Conservation (phyloP, 805 yeast species). For the Wickerhamiella shivajii region DNA sequence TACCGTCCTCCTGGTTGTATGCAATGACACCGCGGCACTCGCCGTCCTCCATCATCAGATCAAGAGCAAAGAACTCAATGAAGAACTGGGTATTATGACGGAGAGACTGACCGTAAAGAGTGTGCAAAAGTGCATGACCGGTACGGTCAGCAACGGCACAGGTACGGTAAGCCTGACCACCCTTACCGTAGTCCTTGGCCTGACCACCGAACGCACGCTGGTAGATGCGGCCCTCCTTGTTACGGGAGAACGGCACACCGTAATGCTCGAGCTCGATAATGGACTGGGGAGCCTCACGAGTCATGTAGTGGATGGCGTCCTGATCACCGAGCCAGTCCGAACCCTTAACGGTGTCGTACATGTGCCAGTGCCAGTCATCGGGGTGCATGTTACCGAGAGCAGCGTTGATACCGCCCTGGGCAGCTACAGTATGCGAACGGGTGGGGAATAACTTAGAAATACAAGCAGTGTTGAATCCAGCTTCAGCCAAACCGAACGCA, state of each 20-base stretch:
- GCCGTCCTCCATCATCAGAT: slow-evolving; percentile 86
- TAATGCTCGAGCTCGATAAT: slow-evolving; percentile 94
- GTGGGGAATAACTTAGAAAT: slow-evolving; percentile 94
- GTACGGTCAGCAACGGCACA: slow-evolving; percentile 99
- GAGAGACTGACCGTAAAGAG: slow-evolving; percentile 89
- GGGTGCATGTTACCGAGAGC: slow-evolving; percentile 97
- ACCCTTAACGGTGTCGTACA: slow-evolving; percentile 98
- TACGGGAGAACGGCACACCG: slow-evolving; percentile 97
- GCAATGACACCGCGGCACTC: slow-evolving; percentile 95
- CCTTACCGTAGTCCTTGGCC: slow-evolving; percentile 86
- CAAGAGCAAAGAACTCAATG: slow-evolving; percentile 93
- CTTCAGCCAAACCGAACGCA: slow-evolving; percentile 93
- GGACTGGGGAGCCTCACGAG: slow-evolving; percentile 92
- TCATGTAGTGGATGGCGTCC: slow-evolving; percentile 98
- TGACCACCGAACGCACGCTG: slow-evolving; percentile 99
- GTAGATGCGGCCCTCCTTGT: slow-evolving; percentile 89
- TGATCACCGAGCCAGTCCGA: slow-evolving; percentile 99
- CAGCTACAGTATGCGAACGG: slow-evolving; percentile 97
- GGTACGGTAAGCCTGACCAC: slow-evolving; percentile 98
- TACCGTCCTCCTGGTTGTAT: slow-evolving; percentile 97
- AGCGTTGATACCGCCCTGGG: slow-evolving; percentile 99
- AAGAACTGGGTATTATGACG: slow-evolving; percentile 96
- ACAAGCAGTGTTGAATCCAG: slow-evolving; percentile 96
- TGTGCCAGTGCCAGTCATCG: slow-evolving; percentile 99
- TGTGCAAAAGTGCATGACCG: slow-evolving; percentile 92